phyloP scores from a whole-genome alignment of 2,329 filamentous ascomycete genomes.

The Sclerotinia glacialis region DNA sequence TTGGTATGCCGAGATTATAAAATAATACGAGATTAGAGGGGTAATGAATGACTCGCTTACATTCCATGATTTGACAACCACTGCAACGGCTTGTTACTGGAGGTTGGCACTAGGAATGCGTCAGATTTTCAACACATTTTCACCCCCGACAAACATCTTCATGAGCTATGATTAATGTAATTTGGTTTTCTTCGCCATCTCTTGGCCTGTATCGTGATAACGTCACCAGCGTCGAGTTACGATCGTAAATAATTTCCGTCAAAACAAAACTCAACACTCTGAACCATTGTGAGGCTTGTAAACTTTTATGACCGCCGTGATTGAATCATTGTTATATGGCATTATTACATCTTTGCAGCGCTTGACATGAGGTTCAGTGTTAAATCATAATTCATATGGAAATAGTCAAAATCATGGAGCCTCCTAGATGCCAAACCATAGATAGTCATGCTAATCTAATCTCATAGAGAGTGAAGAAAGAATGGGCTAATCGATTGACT shows the following conservation, averaged over 20 bases:
- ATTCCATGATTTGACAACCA: background rate
- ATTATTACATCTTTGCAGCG: background rate
- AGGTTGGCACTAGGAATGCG: background rate
- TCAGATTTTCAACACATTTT: background rate
- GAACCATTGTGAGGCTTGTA: background rate
- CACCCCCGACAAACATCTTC: background rate
- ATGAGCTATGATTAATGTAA: background rate
- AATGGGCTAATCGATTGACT: background rate
- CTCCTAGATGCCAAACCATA: background rate
- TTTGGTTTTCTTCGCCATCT: background rate
- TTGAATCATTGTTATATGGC: background rate
- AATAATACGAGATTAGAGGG: background rate
- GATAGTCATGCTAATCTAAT: background rate
- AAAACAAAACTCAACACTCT: background rate
- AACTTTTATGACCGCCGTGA: background rate
- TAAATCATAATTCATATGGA: background rate
- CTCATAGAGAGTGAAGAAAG: background rate
- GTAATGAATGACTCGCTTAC: background rate
- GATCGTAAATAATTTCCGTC: background rate
- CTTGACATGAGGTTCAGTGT: background rate
- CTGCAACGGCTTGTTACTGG: background rate
- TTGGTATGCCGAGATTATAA: background rate
- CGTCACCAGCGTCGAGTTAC: background rate
- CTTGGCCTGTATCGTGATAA: background rate
- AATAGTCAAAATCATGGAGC: background rate